These are phyloP conservation scores for Hypoxylon rubiginosum DNA, from an alignment of 2,329 filamentous ascomycete genomes.

Conservation along the genomic window DNA sequence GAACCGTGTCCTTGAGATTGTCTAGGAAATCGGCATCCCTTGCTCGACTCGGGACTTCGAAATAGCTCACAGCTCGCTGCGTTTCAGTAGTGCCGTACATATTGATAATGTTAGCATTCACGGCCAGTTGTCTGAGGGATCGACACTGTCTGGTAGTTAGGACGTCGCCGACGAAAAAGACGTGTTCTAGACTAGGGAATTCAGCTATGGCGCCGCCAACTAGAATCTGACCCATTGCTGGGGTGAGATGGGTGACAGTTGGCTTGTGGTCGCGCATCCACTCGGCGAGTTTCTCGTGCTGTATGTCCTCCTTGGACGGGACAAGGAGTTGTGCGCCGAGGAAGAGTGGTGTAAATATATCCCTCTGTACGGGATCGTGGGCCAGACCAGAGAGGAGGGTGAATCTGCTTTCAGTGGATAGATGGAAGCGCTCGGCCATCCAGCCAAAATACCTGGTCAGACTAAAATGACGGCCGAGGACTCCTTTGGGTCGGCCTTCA, in stretches of 20 bases:
- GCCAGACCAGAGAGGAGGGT: conserved; percentile 89
- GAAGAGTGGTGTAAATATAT: conserved; percentile 94
- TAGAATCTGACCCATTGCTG: conserved; percentile 95
- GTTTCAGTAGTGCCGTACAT: conserved; percentile 89
- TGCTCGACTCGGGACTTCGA: conserved; percentile 74
- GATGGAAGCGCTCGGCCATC: conserved; percentile 88
- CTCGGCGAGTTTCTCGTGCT: conserved; percentile 85
- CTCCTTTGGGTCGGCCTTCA: conserved; percentile 87
- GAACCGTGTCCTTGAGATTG: conserved; percentile 76
- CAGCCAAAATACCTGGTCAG: conserved; percentile 90
- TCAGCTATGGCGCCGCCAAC: conserved; percentile 84
- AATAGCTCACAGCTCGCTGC: conserved; percentile 79
- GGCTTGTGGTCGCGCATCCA: conserved; percentile 85
- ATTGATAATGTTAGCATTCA: conserved; percentile 82
- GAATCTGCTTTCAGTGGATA: conserved; percentile 80
- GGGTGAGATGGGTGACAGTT: conserved; percentile 90
- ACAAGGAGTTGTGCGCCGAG: conserved; percentile 84
- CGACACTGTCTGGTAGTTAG: conserved; percentile 87
- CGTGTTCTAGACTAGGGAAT: conserved; percentile 81
- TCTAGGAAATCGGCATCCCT: conserved; percentile 72
- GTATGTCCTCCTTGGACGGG: conserved; percentile 85
- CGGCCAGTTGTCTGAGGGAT: conserved; percentile 79
- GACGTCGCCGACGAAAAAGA: conserved; percentile 93
- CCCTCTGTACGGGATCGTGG: conserved; percentile 76
- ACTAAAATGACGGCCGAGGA: conserved; percentile 87